Percentiles rank a stretch among this genome's conserved stretches.
These are phyloP conservation scores for Malassezia globosa DNA, from an alignment of 1,284 basidiomycete genomes.

Conservation along the genomic window DNA sequence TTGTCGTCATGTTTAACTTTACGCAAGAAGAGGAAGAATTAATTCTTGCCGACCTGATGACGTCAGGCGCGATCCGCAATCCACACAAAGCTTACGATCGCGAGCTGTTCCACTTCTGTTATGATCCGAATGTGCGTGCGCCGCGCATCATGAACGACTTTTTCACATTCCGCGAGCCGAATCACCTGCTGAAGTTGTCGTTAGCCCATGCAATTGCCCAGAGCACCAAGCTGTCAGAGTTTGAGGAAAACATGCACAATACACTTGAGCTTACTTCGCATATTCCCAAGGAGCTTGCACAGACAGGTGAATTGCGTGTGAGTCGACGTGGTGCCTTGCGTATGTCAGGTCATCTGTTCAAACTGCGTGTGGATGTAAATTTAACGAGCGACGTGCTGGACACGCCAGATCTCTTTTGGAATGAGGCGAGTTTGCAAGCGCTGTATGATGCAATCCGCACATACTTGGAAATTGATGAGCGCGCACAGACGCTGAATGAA, in stretches of 20 bases:
- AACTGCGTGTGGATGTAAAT: conserved; percentile 77
- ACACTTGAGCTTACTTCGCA: conserved; percentile 69
- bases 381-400: conserved; percentile 83
- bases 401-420: conserved; percentile 89
- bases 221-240: conserved; percentile 78
- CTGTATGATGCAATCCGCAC: conserved; percentile 86
- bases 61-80: conserved; percentile 35
- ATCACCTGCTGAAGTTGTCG: conserved; percentile 58
- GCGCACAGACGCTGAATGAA: conserved; percentile 80
- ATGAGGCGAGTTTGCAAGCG: conserved; percentile 74
- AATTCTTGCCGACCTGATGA: conserved; percentile 40
- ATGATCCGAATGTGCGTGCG: conserved; percentile 72
- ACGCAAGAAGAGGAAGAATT: conserved; percentile 36
- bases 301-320: conserved; percentile 65
- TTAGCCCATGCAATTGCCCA: conserved; percentile 88
- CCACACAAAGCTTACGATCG: conserved; percentile 24
- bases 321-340: conserved; percentile 71
- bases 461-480: conserved; percentile 79
- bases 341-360: conserved; percentile 77
- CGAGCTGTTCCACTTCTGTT: conserved; percentile 48
- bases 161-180: conserved; percentile 62
- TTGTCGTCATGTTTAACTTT: conserved; percentile 47
- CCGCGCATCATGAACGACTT: conserved; percentile 68
- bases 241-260: conserved; percentile 67
- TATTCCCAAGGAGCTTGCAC: conserved; percentile 74